These are phyloP conservation scores for Favolaschia claudopus DNA, from an alignment of 768 basidiomycete genomes.

Conservation along the genomic window DNA sequence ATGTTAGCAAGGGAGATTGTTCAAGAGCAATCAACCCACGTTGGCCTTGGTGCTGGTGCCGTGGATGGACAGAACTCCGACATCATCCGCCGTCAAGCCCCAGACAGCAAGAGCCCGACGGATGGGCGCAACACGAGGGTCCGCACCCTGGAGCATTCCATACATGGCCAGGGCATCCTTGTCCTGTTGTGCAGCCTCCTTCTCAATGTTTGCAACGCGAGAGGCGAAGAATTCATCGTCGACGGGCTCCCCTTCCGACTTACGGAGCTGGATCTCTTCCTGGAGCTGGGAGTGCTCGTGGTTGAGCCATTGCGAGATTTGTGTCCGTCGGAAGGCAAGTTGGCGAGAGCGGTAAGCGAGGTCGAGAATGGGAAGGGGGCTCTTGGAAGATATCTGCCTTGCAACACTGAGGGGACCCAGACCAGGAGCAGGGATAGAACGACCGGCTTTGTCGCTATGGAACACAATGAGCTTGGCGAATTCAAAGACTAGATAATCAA, in stretches of 20 bases:
- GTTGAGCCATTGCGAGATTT: constrained; percentile 93
- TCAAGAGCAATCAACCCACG: constrained; percentile 42
- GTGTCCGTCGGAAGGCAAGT: constrained; percentile 92
- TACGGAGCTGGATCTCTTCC: constrained; percentile 74
- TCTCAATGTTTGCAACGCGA: constrained; percentile 85
- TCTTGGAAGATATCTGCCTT: constrained; percentile 80
- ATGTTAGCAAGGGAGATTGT: constrained; percentile 16
- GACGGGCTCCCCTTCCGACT: constrained; percentile 55
- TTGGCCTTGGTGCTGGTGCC: constrained; percentile 90
- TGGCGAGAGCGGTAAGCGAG: constrained; percentile 92
- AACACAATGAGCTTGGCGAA: constrained; percentile 8
- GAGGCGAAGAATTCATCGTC: constrained; percentile 77
- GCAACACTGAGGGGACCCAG: constrained; percentile 91
- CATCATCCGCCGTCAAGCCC: constrained; percentile 93
- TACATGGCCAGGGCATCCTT: constrained; percentile 92
- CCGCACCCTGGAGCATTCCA: constrained; percentile 92
- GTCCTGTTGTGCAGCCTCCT: constrained; percentile 91
- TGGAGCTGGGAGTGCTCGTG: constrained; percentile 89
- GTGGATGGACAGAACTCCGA: constrained; percentile 90
- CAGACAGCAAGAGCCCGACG: constrained; percentile 96
- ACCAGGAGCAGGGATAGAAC: constrained; percentile 97
- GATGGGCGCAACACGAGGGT: constrained; percentile 87
- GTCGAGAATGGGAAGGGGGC: constrained; percentile 82
- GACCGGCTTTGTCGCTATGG: constrained; percentile 94
- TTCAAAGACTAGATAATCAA: not conserved